These are phyloP conservation scores for Malus sieversii DNA, from an alignment of 306 rosid species.

Conservation along the genomic window DNA sequence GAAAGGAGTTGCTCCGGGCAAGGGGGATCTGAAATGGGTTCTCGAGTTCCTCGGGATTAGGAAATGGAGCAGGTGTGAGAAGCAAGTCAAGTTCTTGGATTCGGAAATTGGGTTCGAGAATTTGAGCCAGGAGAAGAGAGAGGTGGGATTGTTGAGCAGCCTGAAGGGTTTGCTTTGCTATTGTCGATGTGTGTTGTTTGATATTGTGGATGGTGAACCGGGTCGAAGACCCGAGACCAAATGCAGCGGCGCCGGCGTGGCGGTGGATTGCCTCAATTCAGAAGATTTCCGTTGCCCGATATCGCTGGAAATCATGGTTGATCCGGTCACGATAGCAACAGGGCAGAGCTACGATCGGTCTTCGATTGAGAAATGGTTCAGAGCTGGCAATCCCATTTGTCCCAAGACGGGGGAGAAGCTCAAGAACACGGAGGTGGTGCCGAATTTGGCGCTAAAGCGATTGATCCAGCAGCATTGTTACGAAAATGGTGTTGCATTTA, in stretches of 20 bases:
- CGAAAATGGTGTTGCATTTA: conserved; percentile 33
- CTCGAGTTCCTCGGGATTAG: conserved; percentile 51
- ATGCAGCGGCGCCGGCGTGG: not conserved
- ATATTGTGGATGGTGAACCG: conserved; percentile 30
- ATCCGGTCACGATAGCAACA: conserved; percentile 70
- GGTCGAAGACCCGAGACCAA: conserved; percentile 22
- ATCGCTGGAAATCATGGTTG: conserved; percentile 67
- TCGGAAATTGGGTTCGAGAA: conserved; percentile 50
- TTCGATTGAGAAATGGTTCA: conserved; percentile 79
- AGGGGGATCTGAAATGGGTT: conserved; percentile 33
- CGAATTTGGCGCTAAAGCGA: conserved; percentile 48
- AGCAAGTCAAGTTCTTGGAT: conserved; percentile 64
- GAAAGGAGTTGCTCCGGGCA: conserved; percentile 32
- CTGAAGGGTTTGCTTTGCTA: conserved; percentile 52
- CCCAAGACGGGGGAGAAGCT: conserved; percentile 75
- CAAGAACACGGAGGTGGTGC: conserved; percentile 41
- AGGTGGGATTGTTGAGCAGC: conserved; percentile 28
- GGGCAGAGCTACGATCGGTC: conserved; percentile 85
- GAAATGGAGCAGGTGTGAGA: conserved; percentile 54
- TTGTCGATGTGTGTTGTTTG: conserved; percentile 49
- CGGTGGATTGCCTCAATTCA: conserved; percentile 23
- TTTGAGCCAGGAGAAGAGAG: conserved; percentile 26
- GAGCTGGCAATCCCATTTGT: conserved; percentile 49
- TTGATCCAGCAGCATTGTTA: conserved; percentile 47
- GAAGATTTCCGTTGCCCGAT: conserved; percentile 89